Evolutionary conservation across 176 grass and related monocot genomes (phyloP).

Genomic region (Pontederia paniculata): DNA sequence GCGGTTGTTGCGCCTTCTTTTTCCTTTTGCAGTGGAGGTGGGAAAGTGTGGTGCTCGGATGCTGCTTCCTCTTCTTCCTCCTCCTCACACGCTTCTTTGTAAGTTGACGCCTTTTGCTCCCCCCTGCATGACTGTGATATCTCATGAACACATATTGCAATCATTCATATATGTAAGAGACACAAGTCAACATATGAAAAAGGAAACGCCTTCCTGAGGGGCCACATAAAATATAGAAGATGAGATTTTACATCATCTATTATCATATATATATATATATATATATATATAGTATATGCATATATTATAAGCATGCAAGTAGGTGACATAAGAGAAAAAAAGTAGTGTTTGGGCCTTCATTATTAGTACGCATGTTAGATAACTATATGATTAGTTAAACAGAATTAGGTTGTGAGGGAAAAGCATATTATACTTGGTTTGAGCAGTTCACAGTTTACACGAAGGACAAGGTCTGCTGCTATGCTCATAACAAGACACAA

Average conservation of each 20-base stretch:
- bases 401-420: background rate
- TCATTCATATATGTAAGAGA: background rate
- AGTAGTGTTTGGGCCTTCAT: no score
- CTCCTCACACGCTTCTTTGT: background rate
- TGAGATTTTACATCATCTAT: no score
- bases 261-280: no score
- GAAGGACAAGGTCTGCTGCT: no score
- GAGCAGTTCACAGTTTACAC: background rate
- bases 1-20: background rate
- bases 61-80: background rate
- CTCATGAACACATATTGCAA: background rate
- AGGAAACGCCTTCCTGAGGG: no score
- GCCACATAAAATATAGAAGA: no score
- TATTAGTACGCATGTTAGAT: no score
- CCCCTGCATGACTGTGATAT: background rate
- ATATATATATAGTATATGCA: no score
- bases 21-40: slow-evolving; percentile 1
- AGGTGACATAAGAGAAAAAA: no score
- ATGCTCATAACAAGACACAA: background rate
- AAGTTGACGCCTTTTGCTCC: background rate
- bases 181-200: background rate
- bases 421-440: background rate
- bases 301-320: no score
- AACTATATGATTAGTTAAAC: no score
- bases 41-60: slow-evolving; percentile 8